Evolutionary conservation across 140 eudicot species (phyloP).

Genomic region (Senecio squalidus): DNA sequence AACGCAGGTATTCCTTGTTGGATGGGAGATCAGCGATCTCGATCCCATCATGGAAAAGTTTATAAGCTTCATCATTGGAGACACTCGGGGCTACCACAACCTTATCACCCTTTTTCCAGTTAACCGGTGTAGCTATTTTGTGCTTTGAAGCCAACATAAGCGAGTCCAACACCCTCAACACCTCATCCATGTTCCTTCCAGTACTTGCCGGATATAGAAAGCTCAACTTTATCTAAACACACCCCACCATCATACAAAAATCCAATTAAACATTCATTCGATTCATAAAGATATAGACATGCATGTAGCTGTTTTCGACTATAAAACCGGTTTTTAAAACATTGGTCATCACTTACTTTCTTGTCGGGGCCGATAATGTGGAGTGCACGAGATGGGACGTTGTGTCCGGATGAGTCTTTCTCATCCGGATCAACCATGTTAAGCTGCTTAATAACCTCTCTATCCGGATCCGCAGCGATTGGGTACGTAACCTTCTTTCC

Average conservation of each 20-base stretch:
- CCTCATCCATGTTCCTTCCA: conserved; percentile 91
- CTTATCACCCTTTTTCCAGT: conserved; percentile 73
- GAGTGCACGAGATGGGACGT: conserved; percentile 66
- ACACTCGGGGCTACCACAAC: conserved; percentile 74
- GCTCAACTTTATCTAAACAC: conserved; percentile 66
- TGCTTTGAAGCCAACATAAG: conserved; percentile 47
- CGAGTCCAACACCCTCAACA: conserved; percentile 67
- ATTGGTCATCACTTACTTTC: too few relatives aligned
- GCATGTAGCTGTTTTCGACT: too few relatives aligned
- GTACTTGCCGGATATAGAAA: conserved; percentile 80
- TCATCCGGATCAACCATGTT: conserved; percentile 98
- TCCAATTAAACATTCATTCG: background rate
- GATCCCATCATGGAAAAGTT: conserved; percentile 55
- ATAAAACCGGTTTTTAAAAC: too few relatives aligned
- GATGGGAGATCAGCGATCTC: conserved; percentile 58
- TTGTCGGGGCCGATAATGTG: conserved; percentile 81
- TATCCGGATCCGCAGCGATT: conserved; percentile 63
- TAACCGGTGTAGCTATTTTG: conserved; percentile 73
- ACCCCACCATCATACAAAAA: background rate
- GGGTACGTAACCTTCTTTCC: conserved; percentile 70
- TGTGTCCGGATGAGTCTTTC: conserved; percentile 42
- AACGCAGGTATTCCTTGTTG: conserved; percentile 63
- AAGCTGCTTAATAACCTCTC: conserved; percentile 58
- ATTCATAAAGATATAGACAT: background rate
- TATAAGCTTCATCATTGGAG: conserved; percentile 46